A percentile compares a stretch with the other conserved stretches of the same genome.
Conservation (phyloP, 495 filamentous ascomycete genomes). For the Neurospora discreta region DNA sequence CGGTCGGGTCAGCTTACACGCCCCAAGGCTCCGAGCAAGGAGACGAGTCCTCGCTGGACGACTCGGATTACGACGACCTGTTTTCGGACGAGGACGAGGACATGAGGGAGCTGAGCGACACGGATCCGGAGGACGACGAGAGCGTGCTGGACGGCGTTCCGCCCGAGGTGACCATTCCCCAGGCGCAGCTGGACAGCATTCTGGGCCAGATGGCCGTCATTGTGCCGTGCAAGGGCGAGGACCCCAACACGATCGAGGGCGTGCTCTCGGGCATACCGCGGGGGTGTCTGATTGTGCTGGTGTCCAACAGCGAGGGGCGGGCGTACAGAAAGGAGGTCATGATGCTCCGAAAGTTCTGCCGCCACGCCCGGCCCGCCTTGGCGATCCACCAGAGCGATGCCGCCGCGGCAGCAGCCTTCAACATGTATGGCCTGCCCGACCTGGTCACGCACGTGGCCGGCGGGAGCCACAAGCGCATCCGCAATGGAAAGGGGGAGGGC, state of each 20-base stretch:
- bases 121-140: not conserved
- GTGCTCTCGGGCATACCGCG: constrained; percentile 22
- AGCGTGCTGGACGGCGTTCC: not conserved
- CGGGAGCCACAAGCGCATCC: constrained; percentile 4
- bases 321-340: constrained; percentile 6
- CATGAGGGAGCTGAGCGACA: not conserved
- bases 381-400: constrained; percentile 19
- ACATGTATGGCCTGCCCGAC: constrained; percentile 7
- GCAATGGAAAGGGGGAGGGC: constrained; percentile 24
- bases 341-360: constrained; percentile 6
- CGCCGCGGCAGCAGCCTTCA: constrained; percentile 11
- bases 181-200: not conserved
- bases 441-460: not conserved
- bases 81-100: not conserved
- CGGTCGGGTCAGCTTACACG: not conserved
- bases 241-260: constrained; percentile 3
- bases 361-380: constrained; percentile 3
- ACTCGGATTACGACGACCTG: not conserved
- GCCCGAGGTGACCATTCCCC: not conserved
- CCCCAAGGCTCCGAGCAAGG: not conserved
- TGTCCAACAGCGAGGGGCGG: constrained; percentile 15
- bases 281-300: constrained; percentile 14
- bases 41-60: not conserved
- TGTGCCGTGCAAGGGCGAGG: constrained; percentile 22
- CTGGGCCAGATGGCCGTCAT: constrained; percentile 14